phyloP scores from a whole-genome alignment of 1,139 yeast genomes.

The Lodderomyces metapsilosis region DNA sequence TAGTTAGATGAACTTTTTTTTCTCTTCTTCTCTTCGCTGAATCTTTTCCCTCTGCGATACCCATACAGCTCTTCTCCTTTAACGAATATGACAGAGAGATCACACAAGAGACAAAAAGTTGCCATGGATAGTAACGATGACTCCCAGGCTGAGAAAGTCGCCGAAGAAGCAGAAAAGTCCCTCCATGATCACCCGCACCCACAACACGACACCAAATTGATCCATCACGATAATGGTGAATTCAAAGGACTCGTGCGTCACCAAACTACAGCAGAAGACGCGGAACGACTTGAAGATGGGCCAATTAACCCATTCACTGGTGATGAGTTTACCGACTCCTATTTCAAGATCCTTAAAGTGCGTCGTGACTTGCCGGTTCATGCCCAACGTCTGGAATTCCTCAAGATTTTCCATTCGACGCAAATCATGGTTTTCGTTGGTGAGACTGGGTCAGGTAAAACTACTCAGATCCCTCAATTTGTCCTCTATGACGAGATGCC shows the following conservation, averaged over 20 bases:
- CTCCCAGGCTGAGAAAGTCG: conserved; percentile 22
- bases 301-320: conserved; percentile 80
- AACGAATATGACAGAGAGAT: conserved; percentile 15
- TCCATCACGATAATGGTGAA: conserved; percentile 51
- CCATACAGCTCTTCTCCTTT: neutral
- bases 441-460: conserved; percentile 98
- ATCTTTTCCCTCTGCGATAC: neutral
- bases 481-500: conserved; percentile 92
- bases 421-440: conserved; percentile 98
- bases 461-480: conserved; percentile 96
- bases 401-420: conserved; percentile 75
- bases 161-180: conserved; percentile 46
- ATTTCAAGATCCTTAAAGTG: conserved; percentile 70
- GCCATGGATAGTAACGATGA: conserved; percentile 8
- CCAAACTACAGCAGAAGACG: conserved; percentile 72
- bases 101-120: conserved; percentile 18
- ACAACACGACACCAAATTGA: conserved; percentile 14
- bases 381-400: conserved; percentile 86
- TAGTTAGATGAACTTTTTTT: neutral
- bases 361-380: conserved; percentile 93
- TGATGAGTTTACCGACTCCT: conserved; percentile 53
- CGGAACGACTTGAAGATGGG: conserved; percentile 63
- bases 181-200: conserved; percentile 36
- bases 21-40: neutral
- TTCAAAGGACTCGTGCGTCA: conserved; percentile 58